Percentiles rank a stretch among this genome's conserved stretches.
phyloP scores from a whole-genome alignment of 108 stramenopile species.

The Craspedostauros australis region DNA sequence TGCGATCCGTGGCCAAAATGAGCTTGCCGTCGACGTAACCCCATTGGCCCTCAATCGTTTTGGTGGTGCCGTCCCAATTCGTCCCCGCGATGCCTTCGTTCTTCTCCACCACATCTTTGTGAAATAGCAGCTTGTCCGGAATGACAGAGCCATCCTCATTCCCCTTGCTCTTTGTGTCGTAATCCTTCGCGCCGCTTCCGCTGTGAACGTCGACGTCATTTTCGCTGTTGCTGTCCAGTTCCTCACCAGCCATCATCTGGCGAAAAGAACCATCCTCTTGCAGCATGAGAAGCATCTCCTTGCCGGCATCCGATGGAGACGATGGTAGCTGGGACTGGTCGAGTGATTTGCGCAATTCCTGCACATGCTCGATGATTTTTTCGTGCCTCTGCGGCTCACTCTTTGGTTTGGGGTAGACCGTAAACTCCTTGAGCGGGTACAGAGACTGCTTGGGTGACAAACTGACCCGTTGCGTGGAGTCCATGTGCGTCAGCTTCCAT shows the following conservation, averaged over 20 bases:
- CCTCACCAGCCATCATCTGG: conserved; percentile 38
- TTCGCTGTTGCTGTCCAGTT: no score
- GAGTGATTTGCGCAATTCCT: no score
- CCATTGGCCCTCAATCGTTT: conserved; percentile 57
- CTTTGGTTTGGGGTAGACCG: conserved; percentile 51
- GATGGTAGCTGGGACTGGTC: no score
- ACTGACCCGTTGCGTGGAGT: conserved; percentile 8
- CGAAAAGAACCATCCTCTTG: conserved; percentile 72
- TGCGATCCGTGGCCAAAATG: conserved; percentile 66
- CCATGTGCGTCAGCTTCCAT: conserved; percentile 41
- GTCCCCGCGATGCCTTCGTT: conserved; percentile 25
- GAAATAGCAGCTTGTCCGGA: conserved; percentile 16
- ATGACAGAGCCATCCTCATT: not conserved
- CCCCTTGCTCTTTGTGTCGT: not conserved
- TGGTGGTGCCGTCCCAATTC: conserved; percentile 29
- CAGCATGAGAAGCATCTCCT: conserved; percentile 72
- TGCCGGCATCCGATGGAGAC: no score
- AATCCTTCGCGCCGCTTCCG: conserved; percentile 1
- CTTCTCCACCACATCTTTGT: conserved; percentile 16
- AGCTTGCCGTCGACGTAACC: conserved; percentile 69
- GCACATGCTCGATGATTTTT: conserved; percentile 5
- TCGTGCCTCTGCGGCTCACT: not conserved
- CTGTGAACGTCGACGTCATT: no score
- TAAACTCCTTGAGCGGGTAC: conserved; percentile 77
- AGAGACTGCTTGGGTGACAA: conserved; percentile 7